Evolutionary conservation across 2,329 filamentous ascomycete species (phyloP).

Genomic region (Pseudogymnoascus pannorum): DNA sequence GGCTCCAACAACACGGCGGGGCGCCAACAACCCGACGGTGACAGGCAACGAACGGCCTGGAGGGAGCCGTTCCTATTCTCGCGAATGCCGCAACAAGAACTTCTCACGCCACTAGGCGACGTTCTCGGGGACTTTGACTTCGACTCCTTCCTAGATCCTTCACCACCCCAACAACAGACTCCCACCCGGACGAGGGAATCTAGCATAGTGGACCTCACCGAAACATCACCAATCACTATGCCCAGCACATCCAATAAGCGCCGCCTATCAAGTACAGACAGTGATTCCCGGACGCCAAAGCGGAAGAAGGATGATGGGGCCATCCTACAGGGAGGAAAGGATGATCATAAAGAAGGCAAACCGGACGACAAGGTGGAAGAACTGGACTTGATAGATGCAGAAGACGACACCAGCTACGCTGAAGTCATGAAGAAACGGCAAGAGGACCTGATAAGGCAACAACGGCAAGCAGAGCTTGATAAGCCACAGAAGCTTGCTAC

Average conservation of each 20-base stretch:
- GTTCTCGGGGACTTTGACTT: too few species aligned
- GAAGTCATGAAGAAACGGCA: conserved; percentile 21
- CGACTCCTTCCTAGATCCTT: not conserved
- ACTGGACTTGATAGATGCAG: conserved; percentile 24
- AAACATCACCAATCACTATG: conserved; percentile 10
- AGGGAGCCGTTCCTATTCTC: not conserved
- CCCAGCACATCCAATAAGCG: conserved; percentile 10
- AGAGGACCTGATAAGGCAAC: conserved; percentile 27
- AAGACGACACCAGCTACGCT: conserved; percentile 23
- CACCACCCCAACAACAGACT: not conserved
- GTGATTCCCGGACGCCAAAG: conserved; percentile 15
- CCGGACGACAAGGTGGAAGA: conserved; percentile 17
- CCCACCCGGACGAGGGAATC: conserved; percentile 2
- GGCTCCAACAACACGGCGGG: not conserved
- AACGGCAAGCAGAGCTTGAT: conserved; percentile 40
- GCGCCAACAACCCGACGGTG: not conserved
- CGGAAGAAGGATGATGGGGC: not conserved
- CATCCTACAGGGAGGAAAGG: not conserved
- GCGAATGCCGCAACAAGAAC: not conserved
- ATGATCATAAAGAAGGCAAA: conserved; percentile 10
- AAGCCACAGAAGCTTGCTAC: conserved; percentile 43
- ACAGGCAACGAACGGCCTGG: not conserved
- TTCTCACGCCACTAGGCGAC: not conserved
- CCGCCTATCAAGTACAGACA: conserved; percentile 22
- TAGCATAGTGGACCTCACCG: conserved; percentile 12